These are phyloP conservation scores for Exophiala viscosa DNA, from an alignment of 2,329 filamentous ascomycete species.

Conservation along the genomic window DNA sequence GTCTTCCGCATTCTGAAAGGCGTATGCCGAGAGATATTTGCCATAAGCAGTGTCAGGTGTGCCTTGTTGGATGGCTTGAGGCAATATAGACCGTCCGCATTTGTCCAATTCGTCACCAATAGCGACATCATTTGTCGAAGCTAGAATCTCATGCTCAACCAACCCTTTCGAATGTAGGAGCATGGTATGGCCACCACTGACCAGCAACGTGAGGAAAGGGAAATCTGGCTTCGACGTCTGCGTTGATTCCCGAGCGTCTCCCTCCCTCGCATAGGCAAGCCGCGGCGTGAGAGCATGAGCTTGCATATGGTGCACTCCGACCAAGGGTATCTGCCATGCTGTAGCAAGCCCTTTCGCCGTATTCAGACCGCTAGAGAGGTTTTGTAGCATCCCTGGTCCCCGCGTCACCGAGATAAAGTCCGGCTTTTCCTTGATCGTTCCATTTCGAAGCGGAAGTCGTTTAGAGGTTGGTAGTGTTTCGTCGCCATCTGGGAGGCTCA, in stretches of 20 bases:
- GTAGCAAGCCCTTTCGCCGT: constrained; percentile 82
- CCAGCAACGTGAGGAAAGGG: constrained; percentile 82
- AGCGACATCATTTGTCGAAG: constrained; percentile 73
- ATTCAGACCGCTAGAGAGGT: constrained; percentile 72
- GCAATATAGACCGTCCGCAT: constrained; percentile 71
- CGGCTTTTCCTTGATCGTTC: constrained; percentile 49
- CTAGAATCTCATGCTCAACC: constrained; percentile 68
- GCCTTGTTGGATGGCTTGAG: constrained; percentile 52
- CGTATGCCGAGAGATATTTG: constrained; percentile 72
- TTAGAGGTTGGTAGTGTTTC: not conserved
- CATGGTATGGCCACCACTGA: constrained; percentile 88
- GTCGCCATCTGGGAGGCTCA: constrained; percentile 46
- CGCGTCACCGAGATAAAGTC: constrained; percentile 87
- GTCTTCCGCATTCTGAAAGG: constrained; percentile 55
- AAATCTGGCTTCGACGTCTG: constrained; percentile 52
- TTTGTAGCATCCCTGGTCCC: constrained; percentile 82
- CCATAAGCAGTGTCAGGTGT: constrained; percentile 73
- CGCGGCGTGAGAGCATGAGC: constrained; percentile 87
- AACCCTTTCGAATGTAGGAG: constrained; percentile 70
- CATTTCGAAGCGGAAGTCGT: constrained; percentile 23
- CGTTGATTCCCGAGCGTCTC: constrained; percentile 13
- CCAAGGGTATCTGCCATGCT: constrained; percentile 75
- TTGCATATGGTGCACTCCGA: constrained; percentile 96
- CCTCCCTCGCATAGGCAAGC: constrained; percentile 62
- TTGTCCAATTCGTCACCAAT: constrained; percentile 90